Evolutionary conservation across 2,329 filamentous ascomycete species (phyloP), one percentile per base, ranked within the genome.

Genomic region (Arthroderma sp.): DNA sequence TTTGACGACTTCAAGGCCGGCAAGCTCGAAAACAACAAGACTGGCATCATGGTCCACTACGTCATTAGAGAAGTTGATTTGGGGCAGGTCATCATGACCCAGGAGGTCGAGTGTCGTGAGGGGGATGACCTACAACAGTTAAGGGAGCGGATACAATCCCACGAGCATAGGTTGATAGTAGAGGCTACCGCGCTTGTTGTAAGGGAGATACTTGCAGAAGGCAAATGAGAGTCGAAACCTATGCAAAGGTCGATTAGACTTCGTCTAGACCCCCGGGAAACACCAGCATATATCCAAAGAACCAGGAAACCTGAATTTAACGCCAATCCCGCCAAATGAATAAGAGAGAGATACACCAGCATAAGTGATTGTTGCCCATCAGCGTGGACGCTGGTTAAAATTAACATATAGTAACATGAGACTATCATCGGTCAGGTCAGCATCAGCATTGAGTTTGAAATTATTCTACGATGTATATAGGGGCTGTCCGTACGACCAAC

Each of bases 1-100:
- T 86, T 78, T 64, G 72, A 76, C 39, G 86, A 85, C 46, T 87
- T 83, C 59, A 64, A 79, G 58, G 74, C 73, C 51, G 74, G 86
- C 6, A 75, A 80, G 55, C 73, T 83, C 52, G 73, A 74, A 51
- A 39, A 39, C 38, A 39, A 39, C 38, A 74, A 72, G 51, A 87
- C 77, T 0, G 87, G 88, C 0, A 80, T 93, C 44, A 94, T 94
- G 88, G 78, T 86, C 10, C 87, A 94, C 66, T 82, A 88, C 63
- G 86, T 94, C 39, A 80, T 84, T 50, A 70, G 68, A 6, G 78
- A 89, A 60, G 86, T 94, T 44, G 87, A 94, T 66, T 75, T 82
- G 56, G 87, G 87, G 2, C 70, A 75, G 51, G 80, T 84, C 6
- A 82, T 94, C 54, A 57, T 88, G 49, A 74, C 80, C 1, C 63